phyloP scores from a whole-genome alignment of 1,139 yeast species.

The Yarrowia galli region DNA sequence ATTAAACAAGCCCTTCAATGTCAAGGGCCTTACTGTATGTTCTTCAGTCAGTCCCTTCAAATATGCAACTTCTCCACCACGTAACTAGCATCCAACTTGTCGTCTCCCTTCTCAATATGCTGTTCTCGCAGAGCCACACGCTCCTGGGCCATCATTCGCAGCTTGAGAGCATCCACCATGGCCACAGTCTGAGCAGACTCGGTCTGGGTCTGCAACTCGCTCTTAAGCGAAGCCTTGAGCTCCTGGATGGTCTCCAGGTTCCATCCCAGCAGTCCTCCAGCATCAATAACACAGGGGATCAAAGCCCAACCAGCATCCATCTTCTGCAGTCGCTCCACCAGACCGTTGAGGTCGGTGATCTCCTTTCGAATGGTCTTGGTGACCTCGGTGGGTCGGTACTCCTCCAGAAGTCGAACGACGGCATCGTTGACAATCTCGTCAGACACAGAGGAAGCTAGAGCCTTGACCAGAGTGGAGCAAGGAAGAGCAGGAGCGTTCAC shows the following conservation, averaged over 20 bases:
- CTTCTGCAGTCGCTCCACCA: conserved; percentile 55
- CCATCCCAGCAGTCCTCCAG: conserved; percentile 76
- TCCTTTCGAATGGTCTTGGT: conserved; percentile 44
- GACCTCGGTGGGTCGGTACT: conserved; percentile 54
- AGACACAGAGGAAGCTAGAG: conserved; percentile 59
- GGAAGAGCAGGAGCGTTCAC: conserved; percentile 77
- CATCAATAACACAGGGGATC: conserved; percentile 69
- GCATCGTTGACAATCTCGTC: conserved; percentile 73
- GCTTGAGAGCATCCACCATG: conserved; percentile 17
- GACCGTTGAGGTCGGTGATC: conserved; percentile 45
- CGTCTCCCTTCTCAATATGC: conserved; percentile 23
- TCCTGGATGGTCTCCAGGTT: conserved; percentile 55
- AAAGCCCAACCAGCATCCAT: conserved; percentile 65
- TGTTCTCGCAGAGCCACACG: conserved; percentile 23
- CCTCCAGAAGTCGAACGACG: conserved; percentile 69
- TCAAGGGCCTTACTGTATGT: not conserved
- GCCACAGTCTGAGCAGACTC: conserved; percentile 16
- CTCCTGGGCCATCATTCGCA: conserved; percentile 29
- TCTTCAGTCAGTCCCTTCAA: not conserved
- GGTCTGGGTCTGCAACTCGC: conserved; percentile 27
- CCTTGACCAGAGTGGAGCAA: conserved; percentile 66
- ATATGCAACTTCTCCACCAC: conserved; percentile 36
- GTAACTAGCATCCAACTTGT: conserved; percentile 27
- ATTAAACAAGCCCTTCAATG: not conserved
- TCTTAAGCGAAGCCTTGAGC: not conserved